Evolutionary conservation across 352 stramenopile species (phyloP).

Genomic region (Globisporangium apiculatum): DNA sequence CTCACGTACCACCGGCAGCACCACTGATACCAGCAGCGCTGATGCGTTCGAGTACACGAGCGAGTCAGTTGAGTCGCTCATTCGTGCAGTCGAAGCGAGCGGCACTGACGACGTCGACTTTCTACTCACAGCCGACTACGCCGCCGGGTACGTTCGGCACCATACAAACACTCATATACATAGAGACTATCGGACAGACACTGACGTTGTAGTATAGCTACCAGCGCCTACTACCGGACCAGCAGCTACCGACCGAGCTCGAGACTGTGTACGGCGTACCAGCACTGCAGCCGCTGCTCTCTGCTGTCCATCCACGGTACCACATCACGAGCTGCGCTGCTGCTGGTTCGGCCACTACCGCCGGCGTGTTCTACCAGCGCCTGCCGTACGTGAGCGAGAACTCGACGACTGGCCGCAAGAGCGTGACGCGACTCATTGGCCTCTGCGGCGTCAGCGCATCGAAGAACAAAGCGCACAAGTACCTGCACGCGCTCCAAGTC

Average conservation of each 20-base stretch:
- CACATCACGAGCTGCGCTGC: constrained; percentile 45
- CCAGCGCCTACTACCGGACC: constrained; percentile 44
- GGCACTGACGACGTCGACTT: constrained; percentile 41
- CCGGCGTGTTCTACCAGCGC: constrained; percentile 71
- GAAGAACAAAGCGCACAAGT: constrained; percentile 77
- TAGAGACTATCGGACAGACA: not conserved
- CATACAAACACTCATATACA: too few relatives aligned
- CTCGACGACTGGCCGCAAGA: constrained; percentile 32
- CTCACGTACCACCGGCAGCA: not conserved
- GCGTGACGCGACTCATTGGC: constrained; percentile 64
- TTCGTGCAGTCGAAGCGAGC: not conserved
- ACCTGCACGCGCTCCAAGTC: constrained; percentile 71
- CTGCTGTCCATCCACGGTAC: constrained; percentile 56
- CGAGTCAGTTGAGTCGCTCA: constrained; percentile 18
- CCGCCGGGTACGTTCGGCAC: constrained; percentile 17
- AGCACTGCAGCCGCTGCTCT: constrained; percentile 24
- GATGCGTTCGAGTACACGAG: not conserved
- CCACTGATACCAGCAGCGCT: not conserved
- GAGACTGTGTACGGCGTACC: constrained; percentile 25
- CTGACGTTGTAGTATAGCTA: constrained; percentile 20
- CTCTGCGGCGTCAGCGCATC: constrained; percentile 46
- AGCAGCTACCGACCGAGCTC: constrained; percentile 48
- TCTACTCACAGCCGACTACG: constrained; percentile 51
- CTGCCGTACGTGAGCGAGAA: constrained; percentile 71
- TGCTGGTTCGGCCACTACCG: constrained; percentile 8